These are phyloP conservation scores for Medicago arabica DNA, from an alignment of 306 rosid species.

Conservation along the genomic window DNA sequence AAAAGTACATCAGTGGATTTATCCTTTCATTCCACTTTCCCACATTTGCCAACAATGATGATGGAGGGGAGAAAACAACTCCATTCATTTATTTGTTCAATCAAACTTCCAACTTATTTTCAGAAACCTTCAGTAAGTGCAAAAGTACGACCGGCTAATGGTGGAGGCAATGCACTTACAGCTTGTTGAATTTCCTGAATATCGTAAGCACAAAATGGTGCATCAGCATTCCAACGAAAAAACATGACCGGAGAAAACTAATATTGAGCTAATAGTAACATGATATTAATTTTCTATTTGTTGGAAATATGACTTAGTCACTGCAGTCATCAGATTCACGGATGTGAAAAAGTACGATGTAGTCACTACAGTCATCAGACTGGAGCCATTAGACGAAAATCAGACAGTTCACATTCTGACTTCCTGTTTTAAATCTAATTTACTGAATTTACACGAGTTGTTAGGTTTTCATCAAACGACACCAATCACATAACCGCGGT, in stretches of 20 bases:
- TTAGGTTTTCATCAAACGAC: neutral
- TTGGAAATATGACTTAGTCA: constrained; percentile 31
- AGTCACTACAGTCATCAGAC: constrained; percentile 1
- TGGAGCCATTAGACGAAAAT: neutral
- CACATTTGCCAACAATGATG: constrained; percentile 31
- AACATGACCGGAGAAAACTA: constrained; percentile 13
- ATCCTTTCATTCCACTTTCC: constrained; percentile 15
- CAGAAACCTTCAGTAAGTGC: constrained; percentile 88
- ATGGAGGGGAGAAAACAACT: constrained; percentile 10
- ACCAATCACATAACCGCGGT: neutral
- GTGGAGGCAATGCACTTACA: constrained; percentile 57
- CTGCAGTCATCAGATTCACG: neutral
- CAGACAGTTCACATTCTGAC: constrained; percentile 1
- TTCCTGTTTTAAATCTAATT: neutral
- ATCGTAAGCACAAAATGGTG: constrained; percentile 10
- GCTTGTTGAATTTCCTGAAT: constrained; percentile 89
- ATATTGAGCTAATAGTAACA: constrained; percentile 9
- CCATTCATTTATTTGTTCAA: constrained; percentile 22
- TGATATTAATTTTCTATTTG: neutral
- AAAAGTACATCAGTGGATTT: constrained; percentile 4
- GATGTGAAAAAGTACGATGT: neutral
- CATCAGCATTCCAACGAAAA: neutral
- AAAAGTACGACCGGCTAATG: constrained; percentile 73
- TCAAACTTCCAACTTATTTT: constrained; percentile 32
- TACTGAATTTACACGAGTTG: neutral